Conservation (phyloP, 1,284 basidiomycete species). For the Apiotrichum gracile region DNA sequence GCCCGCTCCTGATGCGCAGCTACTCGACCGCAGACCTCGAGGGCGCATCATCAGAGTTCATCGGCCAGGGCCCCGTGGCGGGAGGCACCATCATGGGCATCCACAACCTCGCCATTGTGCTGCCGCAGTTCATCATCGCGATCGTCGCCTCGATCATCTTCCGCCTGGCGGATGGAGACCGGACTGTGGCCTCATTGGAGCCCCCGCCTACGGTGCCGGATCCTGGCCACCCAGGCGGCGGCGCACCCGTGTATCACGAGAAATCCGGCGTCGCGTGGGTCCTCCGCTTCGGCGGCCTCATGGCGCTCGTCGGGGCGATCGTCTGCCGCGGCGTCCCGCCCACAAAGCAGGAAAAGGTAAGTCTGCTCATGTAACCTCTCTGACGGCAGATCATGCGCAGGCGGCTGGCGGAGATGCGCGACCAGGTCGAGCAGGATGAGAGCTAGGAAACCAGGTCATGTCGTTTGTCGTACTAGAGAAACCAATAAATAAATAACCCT, state of each 20-base stretch:
- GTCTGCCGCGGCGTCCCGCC: slow-evolving; percentile 74
- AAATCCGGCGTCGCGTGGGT: slow-evolving; percentile 91
- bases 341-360: slow-evolving; percentile 71
- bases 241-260: slow-evolving; percentile 51
- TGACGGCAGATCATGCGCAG: slow-evolving; percentile 60
- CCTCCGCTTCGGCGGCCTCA: slow-evolving; percentile 80
- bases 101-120: slow-evolving; percentile 88
- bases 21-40: slow-evolving; percentile 57
- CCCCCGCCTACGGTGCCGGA: background rate
- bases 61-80: slow-evolving; percentile 57
- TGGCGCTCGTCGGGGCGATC: slow-evolving; percentile 67
- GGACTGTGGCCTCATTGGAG: background rate
- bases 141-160: slow-evolving; percentile 85
- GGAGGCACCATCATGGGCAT: slow-evolving; percentile 95
- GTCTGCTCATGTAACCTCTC: background rate
- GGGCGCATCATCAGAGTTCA: slow-evolving; percentile 48
- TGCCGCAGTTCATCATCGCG: slow-evolving; percentile 86
- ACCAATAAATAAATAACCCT: too few species aligned
- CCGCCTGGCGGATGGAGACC: slow-evolving; percentile 59
- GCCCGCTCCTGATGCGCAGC: slow-evolving; percentile 51
- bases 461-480: background rate
- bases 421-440: slow-evolving; percentile 38
- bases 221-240: background rate
- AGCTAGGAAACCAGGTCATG: background rate
- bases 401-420: slow-evolving; percentile 69